A percentile compares a stretch with the other conserved stretches of the same genome.
Evolutionary conservation across 495 filamentous ascomycete genomes (phyloP).

Genomic region (Cairneyella variabilis): DNA sequence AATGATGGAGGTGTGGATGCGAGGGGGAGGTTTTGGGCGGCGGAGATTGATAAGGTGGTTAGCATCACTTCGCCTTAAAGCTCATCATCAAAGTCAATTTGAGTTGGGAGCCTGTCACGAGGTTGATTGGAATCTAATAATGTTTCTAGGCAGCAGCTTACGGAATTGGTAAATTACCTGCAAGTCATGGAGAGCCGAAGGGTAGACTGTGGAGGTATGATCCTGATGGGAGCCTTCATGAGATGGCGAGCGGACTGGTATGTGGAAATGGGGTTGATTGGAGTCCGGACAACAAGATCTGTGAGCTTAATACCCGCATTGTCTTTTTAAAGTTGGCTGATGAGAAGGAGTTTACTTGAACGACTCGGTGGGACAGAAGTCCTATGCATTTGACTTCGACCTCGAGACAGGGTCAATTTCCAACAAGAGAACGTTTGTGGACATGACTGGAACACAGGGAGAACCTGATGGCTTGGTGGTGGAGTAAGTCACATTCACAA

Average conservation of each 20-base stretch:
- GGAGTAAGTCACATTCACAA: conserved; percentile 13
- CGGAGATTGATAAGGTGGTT: conserved; percentile 15
- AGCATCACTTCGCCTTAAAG: not conserved
- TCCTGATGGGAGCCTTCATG: conserved; percentile 28
- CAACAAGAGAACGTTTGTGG: conserved; percentile 24
- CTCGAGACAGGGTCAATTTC: conserved; percentile 24
- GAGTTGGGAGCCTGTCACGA: not conserved
- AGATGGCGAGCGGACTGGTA: conserved; percentile 26
- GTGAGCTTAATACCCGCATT: too few species aligned
- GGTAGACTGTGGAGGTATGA: conserved; percentile 32
- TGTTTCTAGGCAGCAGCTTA: not conserved
- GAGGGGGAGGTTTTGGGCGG: conserved; percentile 17
- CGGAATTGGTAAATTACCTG: conserved; percentile 1
- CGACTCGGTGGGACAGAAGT: conserved; percentile 28
- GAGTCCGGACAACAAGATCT: conserved; percentile 33
- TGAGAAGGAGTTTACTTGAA: conserved; percentile 25
- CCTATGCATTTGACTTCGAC: conserved; percentile 30
- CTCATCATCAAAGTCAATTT: not conserved
- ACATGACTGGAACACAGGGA: conserved; percentile 19
- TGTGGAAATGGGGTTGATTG: conserved; percentile 34
- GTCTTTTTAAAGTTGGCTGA: too few species aligned
- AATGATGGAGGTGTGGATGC: conserved; percentile 21
- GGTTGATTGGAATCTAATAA: not conserved
- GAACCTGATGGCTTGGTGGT: conserved; percentile 31
- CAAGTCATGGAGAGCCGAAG: conserved; percentile 7